These are phyloP conservation scores for Cerrena zonata DNA, from an alignment of 1,284 basidiomycete species.

Conservation along the genomic window DNA sequence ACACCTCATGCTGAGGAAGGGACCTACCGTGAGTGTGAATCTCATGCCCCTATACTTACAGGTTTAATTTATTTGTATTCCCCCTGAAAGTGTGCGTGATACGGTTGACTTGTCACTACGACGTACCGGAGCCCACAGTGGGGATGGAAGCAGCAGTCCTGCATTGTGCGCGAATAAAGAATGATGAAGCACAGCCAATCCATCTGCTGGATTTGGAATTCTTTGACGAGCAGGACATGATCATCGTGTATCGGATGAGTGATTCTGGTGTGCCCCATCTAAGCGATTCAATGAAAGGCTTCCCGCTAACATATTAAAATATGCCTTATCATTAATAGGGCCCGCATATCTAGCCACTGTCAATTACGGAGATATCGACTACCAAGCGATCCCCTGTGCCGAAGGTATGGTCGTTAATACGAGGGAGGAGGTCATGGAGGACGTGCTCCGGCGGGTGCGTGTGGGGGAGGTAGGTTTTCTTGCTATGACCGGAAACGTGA, in stretches of 20 bases:
- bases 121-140: constrained; percentile 51
- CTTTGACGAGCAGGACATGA: constrained; percentile 64
- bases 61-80: neutral
- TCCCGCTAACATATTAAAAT: neutral
- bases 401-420: constrained; percentile 1
- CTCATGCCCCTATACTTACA: constrained; percentile 2
- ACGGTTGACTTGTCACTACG: constrained; percentile 28
- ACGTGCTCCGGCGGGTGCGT: constrained; percentile 37
- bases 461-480: constrained; percentile 40
- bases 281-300: neutral
- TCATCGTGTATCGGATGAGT: constrained; percentile 47
- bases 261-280: constrained; percentile 31
- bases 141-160: constrained; percentile 43
- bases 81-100: constrained; percentile 19
- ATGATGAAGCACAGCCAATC: constrained; percentile 31
- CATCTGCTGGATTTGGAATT: constrained; percentile 62
- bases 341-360: constrained; percentile 14
- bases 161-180: constrained; percentile 33
- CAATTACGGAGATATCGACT: constrained; percentile 11
- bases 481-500: neutral
- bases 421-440: constrained; percentile 10
- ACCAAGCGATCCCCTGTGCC: constrained; percentile 4
- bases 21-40: constrained; percentile 17
- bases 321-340: constrained; percentile 8
- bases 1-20: constrained; percentile 18